Base-by-base conservation (phyloP, 345 rosid species). In the Nephelium lappaceum region DNA sequence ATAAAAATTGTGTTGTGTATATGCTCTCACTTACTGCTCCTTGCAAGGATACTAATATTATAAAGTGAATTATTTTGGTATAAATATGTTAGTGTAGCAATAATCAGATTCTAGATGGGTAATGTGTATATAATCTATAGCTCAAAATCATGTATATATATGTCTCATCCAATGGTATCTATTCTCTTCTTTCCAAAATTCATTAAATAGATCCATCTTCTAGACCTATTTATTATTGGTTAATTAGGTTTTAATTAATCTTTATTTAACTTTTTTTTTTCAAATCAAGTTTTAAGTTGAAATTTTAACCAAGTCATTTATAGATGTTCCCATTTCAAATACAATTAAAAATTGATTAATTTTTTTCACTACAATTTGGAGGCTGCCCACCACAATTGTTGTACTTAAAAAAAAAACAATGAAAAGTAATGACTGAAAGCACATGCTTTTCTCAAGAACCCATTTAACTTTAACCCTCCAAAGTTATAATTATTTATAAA, bases 61-160 rank as follows among this genome's bases (percentile, higher is more conserved):
- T 16, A 51, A 51, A 51, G 16, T 16, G 57, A 16, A 65, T 36
- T 65, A 65, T 6, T 65, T 65, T 65, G 23, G 41, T 36, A 65
- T 71, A 49, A 71, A 71, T 71, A 71, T 71, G 51, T 19, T 71
- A 27, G 74, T 31, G 62, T 51, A 51, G 21, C 23, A 71, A 18
- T 31, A 69, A 45, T 45, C 25, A 11, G 47, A 72, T 72, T 72
- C 49, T 72, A 31, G 9, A 31, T 31, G 21, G 19, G 21, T 27
- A 36, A 36, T 16, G 45, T 66, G 8, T 49, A 49, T 16, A 8
- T 71, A 51, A 14, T 9, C 5, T 15, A 15, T 51, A 51, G 24
- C 55, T 24, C 12, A 25, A 47, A 12, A 70, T 47, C 27, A 6
- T 14, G 25, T 71, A 38, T 55, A 6, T 31, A 21, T 39, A 49